These are phyloP conservation scores for Trichoderma guizhouense DNA, from an alignment of 2,329 filamentous ascomycete genomes.

Conservation along the genomic window DNA sequence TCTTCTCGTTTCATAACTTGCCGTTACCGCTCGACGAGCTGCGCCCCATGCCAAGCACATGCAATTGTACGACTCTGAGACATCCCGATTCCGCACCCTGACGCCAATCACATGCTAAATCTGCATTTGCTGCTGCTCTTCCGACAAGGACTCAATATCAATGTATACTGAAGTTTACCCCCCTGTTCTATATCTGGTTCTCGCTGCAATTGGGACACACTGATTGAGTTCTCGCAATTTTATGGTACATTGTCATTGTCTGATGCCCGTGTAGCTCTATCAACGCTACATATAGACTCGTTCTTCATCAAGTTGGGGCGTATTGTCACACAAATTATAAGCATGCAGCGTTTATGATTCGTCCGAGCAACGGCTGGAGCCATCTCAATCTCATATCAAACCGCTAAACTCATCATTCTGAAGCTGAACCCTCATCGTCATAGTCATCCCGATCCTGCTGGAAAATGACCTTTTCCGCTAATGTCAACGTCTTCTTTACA, in stretches of 20 bases:
- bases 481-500: conserved; percentile 68
- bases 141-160: neutral
- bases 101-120: conserved; percentile 8
- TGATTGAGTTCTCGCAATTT: neutral
- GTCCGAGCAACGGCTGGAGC: neutral
- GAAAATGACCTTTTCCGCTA: conserved; percentile 86
- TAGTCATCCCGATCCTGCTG: conserved; percentile 65
- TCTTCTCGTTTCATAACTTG: neutral
- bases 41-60: neutral
- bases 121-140: neutral
- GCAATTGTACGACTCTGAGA: neutral
- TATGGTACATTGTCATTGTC: neutral
- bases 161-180: neutral
- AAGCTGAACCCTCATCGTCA: conserved; percentile 46
- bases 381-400: neutral
- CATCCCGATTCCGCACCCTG: neutral
- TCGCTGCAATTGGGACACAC: neutral
- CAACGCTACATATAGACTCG: neutral
- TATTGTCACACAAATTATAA: neutral
- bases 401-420: conserved; percentile 24
- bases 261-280: neutral
- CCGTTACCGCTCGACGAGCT: neutral
- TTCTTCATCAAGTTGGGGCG: neutral
- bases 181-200: neutral
- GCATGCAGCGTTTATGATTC: too few species aligned